Base-by-base conservation (phyloP, 768 basidiomycete species). In the Tylopilus cervinicoccineus region DNA sequence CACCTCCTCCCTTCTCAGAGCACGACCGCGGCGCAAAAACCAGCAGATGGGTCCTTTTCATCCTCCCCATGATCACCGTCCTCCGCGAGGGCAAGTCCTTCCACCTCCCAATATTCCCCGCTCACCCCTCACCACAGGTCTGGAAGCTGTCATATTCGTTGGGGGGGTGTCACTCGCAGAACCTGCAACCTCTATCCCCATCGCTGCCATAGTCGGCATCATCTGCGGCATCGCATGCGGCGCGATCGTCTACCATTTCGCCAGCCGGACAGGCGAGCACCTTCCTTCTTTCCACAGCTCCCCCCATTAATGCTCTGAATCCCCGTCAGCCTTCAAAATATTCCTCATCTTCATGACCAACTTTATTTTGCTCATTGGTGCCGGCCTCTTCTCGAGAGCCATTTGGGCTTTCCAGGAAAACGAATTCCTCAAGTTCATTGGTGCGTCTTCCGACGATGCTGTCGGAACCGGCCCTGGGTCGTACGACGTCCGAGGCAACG, bases 261-360 rank as follows among this genome's bases (percentile, higher is more conserved):
- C 87, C 17, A 84, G 80, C 51, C 79, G 86, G 45, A 74, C 82
- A 3, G 83, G 86, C 83, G 60, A 62, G 79, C 68, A 5, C 32
- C 27, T n/a, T 23, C 1, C 22, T 9, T 3, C 10, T 14, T 31
- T 27, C 14, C 10, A n/a, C 27, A 17, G n/a, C 27, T 1, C 13
- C 8, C 6, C 12, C 32, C 32, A 8, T 20, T 51, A 17, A 40
- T 14, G 9, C 20, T 2, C 17, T 13, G 14, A 40, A 10, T 13
- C 20, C 24, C 12, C 10, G 9, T 20, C 52, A 81, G 88, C 91
- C 1, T 73, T 97, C 28, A 83, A 80, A 28, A 70, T 93, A 55
- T 98, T 98, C 84, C 78, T 99, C 45, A 71, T 97, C 58, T 74
- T 82, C 43, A 98, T 96, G 76, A 95, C 95, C 43, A 90, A 90